Evolutionary conservation across 306 rosid genomes (phyloP), one percentile per base, ranked within the genome.

Genomic region (Quercus berberidifolia): DNA sequence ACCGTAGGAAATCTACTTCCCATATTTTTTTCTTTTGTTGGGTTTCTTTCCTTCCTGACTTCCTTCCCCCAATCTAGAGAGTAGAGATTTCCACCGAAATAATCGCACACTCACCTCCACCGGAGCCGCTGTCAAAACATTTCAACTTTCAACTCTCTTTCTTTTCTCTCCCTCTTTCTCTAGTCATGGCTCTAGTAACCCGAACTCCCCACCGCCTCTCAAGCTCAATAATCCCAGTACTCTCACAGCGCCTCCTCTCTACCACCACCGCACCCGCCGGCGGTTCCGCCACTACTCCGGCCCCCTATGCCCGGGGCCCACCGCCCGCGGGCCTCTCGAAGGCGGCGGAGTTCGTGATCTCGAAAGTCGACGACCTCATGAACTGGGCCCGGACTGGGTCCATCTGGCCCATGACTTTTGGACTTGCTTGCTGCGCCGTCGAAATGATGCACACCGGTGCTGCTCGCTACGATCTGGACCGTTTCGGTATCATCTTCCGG

Each of bases 371-470:
- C 31, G 94, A 94, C 80, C 97, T 94, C 72, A 78, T 92, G 97
- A 94, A 94, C 75, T 94, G 98, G 98, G 98, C 97, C 51, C 94
- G 98, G 2, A 89, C 91, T 4, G 97, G 97, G 17, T 94, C 98
- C 76, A 89, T 92, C 81, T 94, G 98, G 98, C 97, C 97, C 64
- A 91, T 94, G 98, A 93, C 99, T 21, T 96, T 96, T 55, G 99
- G 99, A 1, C 97, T 96, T 3, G 99, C 99, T 12, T 96, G 99
- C 79, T 96, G 99, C 87, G 99, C 99, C 67, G 99, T 93, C 19
- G 99, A 96, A 84, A 96, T 96, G 98, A 96, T 96, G 99, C 99
- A 96, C 85, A 90, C 99, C 3, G 98, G 99, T 19, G 96, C 91
- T 9, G 85, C 97, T 51, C 96, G 99, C 56, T 96, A 96, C 87